Percentiles rank a stretch among this genome's conserved stretches.
phyloP scores from a whole-genome alignment of 2,329 filamentous ascomycete genomes.

The Fusarium sp. region DNA sequence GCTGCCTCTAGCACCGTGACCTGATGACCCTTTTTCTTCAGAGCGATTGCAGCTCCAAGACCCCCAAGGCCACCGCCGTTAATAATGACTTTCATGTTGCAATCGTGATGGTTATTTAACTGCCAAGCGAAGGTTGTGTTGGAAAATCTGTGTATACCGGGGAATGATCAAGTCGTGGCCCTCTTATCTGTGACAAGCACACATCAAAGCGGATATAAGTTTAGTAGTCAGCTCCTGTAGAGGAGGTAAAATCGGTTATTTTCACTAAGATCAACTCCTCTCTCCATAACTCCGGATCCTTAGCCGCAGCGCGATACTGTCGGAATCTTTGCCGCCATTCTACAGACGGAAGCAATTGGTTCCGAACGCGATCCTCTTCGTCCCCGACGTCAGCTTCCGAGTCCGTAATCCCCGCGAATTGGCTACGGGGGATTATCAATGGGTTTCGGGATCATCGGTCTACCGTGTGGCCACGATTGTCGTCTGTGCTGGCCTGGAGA shows the following conservation, averaged over 20 bases:
- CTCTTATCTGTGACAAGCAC: not conserved
- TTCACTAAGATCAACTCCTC: not conserved
- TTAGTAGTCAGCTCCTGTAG: not conserved
- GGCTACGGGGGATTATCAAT: not conserved
- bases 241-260: not conserved
- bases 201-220: not conserved
- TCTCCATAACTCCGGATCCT: not conserved
- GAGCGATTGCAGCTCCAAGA: not conserved
- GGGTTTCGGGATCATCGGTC: not conserved
- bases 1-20: not conserved
- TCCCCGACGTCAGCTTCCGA: not conserved
- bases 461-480: not conserved
- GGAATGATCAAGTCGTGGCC: not conserved
- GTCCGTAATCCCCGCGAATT: not conserved
- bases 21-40: not conserved
- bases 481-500: not conserved
- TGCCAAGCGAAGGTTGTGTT: not conserved
- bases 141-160: no score
- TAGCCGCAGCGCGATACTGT: not conserved
- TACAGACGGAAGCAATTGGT: not conserved
- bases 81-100: not conserved
- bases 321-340: not conserved
- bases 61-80: not conserved
- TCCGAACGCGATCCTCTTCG: not conserved
- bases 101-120: not conserved